These are phyloP conservation scores for Dimocarpus longan DNA, from an alignment of 345 rosid species.

Conservation along the genomic window DNA sequence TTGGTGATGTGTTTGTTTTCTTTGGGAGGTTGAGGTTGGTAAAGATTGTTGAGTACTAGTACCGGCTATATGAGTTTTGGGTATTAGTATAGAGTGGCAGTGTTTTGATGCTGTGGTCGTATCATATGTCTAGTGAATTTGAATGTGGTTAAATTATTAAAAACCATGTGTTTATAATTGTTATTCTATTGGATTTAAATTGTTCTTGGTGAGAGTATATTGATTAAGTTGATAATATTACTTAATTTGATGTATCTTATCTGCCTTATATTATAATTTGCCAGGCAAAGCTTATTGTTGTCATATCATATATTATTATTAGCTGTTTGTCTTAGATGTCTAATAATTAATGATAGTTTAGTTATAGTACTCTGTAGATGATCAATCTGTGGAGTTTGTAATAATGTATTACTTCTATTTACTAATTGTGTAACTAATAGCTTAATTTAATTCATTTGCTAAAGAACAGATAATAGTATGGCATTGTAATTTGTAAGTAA, in stretches of 20 bases:
- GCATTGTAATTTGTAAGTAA: background rate
- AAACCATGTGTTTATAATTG: background rate
- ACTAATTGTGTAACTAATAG: too few species aligned
- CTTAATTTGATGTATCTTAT: background rate
- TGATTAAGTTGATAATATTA: background rate
- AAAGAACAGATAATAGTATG: background rate
- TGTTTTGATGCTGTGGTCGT: background rate
- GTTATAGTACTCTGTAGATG: background rate
- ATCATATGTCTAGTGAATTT: background rate
- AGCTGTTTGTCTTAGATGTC: too few species aligned
- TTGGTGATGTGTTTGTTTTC: conserved; percentile 8
- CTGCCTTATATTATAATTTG: background rate
- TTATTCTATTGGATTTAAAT: background rate
- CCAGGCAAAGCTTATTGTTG: too few species aligned
- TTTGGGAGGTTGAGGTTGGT: background rate
- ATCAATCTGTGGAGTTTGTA: background rate
- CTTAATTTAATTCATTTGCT: background rate
- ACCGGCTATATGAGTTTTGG: background rate
- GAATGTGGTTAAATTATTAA: conserved; percentile 9
- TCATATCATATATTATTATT: too few species aligned
- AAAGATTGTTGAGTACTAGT: background rate
- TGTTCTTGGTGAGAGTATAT: background rate
- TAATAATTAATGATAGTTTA: too few species aligned
- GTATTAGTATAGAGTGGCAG: background rate
- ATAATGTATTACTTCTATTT: background rate